Base-by-base conservation (phyloP, 2,329 filamentous ascomycete genomes). In the Apiospora malaysiana region DNA sequence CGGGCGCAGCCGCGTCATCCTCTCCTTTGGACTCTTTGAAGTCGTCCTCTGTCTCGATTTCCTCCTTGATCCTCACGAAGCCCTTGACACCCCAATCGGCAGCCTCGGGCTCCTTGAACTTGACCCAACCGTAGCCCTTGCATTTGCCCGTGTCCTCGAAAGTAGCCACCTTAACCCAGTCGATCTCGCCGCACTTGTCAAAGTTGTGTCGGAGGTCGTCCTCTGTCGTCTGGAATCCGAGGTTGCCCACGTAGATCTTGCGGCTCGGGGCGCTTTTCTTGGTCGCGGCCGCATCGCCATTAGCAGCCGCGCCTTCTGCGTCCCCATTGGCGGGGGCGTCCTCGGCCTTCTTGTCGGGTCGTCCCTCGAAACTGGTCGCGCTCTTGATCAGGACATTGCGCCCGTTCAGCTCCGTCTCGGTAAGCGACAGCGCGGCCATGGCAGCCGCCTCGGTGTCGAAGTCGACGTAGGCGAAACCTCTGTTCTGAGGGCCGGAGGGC, bases 61-160 rank as follows among this genome's bases (percentile, higher is more conserved):
- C 86, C 79, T 92, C 88, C 78, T 88, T 88, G 77, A 94, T 87
- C 82, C 90, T 90, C 72, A 94, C 87, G 77, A 93, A 98, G 0
- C 95, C 95, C 79, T 91, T 91, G 74, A 97, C 94, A 4, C 93
- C 93, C 77, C 88, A 88, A 68, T 91, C 89, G 0, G 94, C 94
- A 0, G 92, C 89, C 70, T 93, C 90, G 14, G 95, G 79, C 68
- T 94, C 91, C 79, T 92, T 91, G 82, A 98, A 99, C 73, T 93
- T 93, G 72, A 99, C 90, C 95, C 96, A 99, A 7, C 92, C 96
- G 83, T 92, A 99, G 23, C 96, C 97, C 84, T 98, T 98, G 85
- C 96, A 99, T 84, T 98, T 99, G 59, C 96, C 96, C 25, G 92
- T 92, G 81, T 99, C 97, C 81, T 98, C 94, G 79, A 99, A 99